Base-by-base conservation (phyloP, 1,139 yeast genomes). In the Suhomyces chickasaworum region DNA sequence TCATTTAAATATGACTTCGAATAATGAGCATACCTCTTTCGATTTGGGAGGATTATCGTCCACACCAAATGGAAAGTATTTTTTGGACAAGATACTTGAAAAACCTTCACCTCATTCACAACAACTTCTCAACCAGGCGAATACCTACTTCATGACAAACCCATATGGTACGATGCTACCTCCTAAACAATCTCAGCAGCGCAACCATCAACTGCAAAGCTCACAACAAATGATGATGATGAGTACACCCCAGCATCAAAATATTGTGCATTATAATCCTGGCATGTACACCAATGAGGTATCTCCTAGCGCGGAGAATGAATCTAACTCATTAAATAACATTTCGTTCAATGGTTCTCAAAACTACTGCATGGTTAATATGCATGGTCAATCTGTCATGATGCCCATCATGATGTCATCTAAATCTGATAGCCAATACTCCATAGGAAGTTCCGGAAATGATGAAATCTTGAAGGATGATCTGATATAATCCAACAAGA, bases 171-270 rank as follows among this genome's bases (percentile, higher is more conserved):
- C 54, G 37, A 68, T 69, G 73, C 70, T 71, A 4, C 66, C 66
- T 1, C 66, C 65, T 5, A 51, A 51, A 20, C 46, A 41, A 16
- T 59, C 35, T 31, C 60, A 50, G 43, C 56, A 54, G 32, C 44
- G 37, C 33, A 57, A 50, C 37, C 58, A 47, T 15, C 61, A 53
- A 18, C 53, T 49, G 39, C 50, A 39, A 18, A 30, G 25, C 20
- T 44, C 36, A 32, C 52, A 40, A 20, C 48, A 44, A 34, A 54
- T 54, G 54, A 68, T 70, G 71, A 65, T 69, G 66, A 73, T 73
- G 76, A 73, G 78, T 44, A 73, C 79, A 1, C 78, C 78, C 6
- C 77, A 69, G 47, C 78, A 70, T 53, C 57, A 53, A 43, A 53
- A 51, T 30, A 47, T 54, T 20, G 45, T 51, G 25, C 51, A 52